Percentiles rank a stretch among this genome's conserved stretches.
phyloP scores from a whole-genome alignment of 805 yeast genomes.

The Ogataea henricii region DNA sequence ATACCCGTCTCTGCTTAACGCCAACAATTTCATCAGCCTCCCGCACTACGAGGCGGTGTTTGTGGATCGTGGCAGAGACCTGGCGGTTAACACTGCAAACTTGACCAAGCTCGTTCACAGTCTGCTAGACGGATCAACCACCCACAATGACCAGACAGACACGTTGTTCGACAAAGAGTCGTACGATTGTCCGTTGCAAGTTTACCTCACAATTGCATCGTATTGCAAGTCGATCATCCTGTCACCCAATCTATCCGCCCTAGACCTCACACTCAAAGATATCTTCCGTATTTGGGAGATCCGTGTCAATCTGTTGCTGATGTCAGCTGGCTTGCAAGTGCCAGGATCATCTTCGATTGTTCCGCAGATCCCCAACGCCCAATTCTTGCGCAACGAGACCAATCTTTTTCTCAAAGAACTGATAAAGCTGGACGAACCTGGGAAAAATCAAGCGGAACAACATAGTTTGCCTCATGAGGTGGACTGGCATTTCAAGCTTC shows the following conservation, averaged over 20 bases:
- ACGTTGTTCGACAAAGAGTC: background rate
- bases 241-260: constrained; percentile 23
- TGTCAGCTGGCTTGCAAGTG: constrained; percentile 17
- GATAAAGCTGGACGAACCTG: constrained; percentile 18
- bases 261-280: constrained; percentile 29
- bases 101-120: constrained; percentile 9
- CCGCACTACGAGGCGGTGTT: constrained; percentile 22
- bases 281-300: constrained; percentile 48
- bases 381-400: constrained; percentile 31
- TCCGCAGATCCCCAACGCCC: constrained; percentile 31
- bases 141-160: background rate
- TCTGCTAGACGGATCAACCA: background rate
- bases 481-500: constrained; percentile 27
- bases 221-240: constrained; percentile 31
- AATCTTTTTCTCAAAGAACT: constrained; percentile 31
- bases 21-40: constrained; percentile 29
- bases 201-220: constrained; percentile 28
- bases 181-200: constrained; percentile 9
- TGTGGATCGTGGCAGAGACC: constrained; percentile 5
- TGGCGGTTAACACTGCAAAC: constrained; percentile 10
- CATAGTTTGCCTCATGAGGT: constrained; percentile 23
- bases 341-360: constrained; percentile 18
- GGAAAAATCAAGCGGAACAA: constrained; percentile 8
- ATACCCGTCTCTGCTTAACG: constrained; percentile 28
- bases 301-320: constrained; percentile 27